Evolutionary conservation across 2,329 filamentous ascomycete species (phyloP), one percentile per base, ranked within the genome.

Genomic region (Kalmusia sp.): DNA sequence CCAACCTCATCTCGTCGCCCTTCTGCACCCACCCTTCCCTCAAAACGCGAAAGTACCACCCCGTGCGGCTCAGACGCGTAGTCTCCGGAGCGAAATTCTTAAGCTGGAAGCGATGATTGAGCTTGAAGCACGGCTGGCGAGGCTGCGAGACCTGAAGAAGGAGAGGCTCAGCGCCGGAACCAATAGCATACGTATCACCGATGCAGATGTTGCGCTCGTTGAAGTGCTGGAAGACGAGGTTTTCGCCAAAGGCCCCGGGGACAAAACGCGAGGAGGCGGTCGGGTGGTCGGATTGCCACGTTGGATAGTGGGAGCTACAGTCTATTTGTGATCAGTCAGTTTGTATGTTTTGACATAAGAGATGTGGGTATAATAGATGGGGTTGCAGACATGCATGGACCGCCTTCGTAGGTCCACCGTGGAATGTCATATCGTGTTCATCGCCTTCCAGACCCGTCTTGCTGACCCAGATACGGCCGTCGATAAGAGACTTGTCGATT

Each of bases 141-240:
- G 85, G 85, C 11, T 86, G 70, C 56, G 79, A 82, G 37, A 87
- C 81, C 60, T 87, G 81, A 0, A 86, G 75, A 4, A 83, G 52
- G 1, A 83, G 76, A 2, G 77, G 7, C 3, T 17, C 14, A 7
- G 24, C n/a, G n/a, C 17, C 37, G 12, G 22, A 12, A 7, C 47
- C 48, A 12, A 87, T 76, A 0, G 76, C 71, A 15, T 84, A 71
- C 12, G 84, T 70, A 59, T 88, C 86, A 30, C 85, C 85, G 41
- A 88, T 84, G 71, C 85, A 87, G 3, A 87, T 77, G 63, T 87
- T 87, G 22, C 82, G 76, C 72, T 88, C 85, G 62, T 87, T 87
- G 78, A 86, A 82, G 33, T 72, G 70, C 6, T 71, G 71, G 1
- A 78, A 80, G n/a, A 87, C 83, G 12, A 87, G 76, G 60, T 88